phyloP scores from a whole-genome alignment of 2,329 filamentous ascomycete species.

The Beauveria bassiana region DNA sequence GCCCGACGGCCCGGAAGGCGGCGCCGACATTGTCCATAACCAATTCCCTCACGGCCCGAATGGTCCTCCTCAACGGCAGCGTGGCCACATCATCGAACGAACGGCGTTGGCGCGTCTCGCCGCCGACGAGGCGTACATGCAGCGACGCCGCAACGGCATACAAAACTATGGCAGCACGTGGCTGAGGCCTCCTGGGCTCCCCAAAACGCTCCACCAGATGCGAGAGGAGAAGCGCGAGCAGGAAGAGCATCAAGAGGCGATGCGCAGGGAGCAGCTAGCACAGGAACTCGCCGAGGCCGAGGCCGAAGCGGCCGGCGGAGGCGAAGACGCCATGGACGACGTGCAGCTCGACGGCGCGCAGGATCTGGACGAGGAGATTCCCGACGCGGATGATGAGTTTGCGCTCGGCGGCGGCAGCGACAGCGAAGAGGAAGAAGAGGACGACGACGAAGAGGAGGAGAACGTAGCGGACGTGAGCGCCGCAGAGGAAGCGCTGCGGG shows the following conservation, averaged over 20 bases:
- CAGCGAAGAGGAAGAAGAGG: slow-evolving; percentile 33
- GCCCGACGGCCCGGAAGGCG: slow-evolving; percentile 24
- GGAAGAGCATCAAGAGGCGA: slow-evolving; percentile 72
- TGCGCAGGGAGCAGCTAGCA: slow-evolving; percentile 62
- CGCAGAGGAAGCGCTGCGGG: slow-evolving; percentile 31
- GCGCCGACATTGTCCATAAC: slow-evolving; percentile 18
- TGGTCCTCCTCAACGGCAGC: slow-evolving; percentile 11
- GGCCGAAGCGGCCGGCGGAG: slow-evolving; percentile 32
- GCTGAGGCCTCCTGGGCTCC: slow-evolving; percentile 81
- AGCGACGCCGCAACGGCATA: slow-evolving; percentile 71
- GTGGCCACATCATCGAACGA: slow-evolving; percentile 43
- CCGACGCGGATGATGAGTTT: slow-evolving; percentile 54
- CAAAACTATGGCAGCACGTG: slow-evolving; percentile 81
- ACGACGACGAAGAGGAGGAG: slow-evolving; percentile 33
- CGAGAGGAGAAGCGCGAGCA: slow-evolving; percentile 84
- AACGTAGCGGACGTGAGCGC: slow-evolving; percentile 26
- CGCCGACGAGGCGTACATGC: slow-evolving; percentile 69
- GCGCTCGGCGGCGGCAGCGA: slow-evolving; percentile 40
- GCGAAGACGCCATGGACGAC: slow-evolving; percentile 36
- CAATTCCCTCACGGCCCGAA: slow-evolving; percentile 16
- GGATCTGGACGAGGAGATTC: slow-evolving; percentile 68
- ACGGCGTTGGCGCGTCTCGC: slow-evolving; percentile 61
- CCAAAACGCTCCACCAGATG: slow-evolving; percentile 84
- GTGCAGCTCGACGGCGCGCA: slow-evolving; percentile 47
- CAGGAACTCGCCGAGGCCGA: slow-evolving; percentile 68